phyloP scores from a whole-genome alignment of 1,139 yeast species.

The Blastobotrys serpentis region DNA sequence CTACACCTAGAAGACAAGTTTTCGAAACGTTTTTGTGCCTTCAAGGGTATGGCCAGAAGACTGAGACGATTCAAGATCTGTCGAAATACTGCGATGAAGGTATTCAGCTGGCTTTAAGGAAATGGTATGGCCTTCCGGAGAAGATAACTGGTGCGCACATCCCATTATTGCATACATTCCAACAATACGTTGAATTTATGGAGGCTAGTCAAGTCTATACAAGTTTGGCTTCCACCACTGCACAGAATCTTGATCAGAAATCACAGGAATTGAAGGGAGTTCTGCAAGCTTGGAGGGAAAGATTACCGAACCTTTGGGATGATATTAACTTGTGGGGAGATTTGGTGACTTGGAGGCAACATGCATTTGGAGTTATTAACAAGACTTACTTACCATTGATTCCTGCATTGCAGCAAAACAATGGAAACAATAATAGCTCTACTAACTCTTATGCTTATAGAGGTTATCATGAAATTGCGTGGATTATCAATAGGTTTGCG shows the following conservation, averaged over 20 bases:
- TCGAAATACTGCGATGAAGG: constrained; percentile 93
- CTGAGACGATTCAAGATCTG: constrained; percentile 73
- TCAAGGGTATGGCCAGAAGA: constrained; percentile 91
- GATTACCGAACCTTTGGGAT: constrained; percentile 95
- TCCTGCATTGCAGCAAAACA: constrained; percentile 77
- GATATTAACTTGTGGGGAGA: constrained; percentile 98
- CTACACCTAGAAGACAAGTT: constrained; percentile 94
- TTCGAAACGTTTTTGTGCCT: constrained; percentile 91
- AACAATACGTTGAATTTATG: constrained; percentile 95
- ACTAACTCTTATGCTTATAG: constrained; percentile 92
- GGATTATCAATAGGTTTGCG: constrained; percentile 98
- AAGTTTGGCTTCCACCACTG: constrained; percentile 83
- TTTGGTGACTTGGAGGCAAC: constrained; percentile 96
- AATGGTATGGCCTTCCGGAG: constrained; percentile 89
- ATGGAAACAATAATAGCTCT: constrained; percentile 55
- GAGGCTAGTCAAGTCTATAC: constrained; percentile 96
- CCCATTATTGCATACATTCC: constrained; percentile 89
- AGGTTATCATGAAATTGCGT: constrained; percentile 98
- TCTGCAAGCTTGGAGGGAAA: constrained; percentile 95
- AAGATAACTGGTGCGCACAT: constrained; percentile 83
- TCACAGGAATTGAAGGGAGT: constrained; percentile 94
- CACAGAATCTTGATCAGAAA: constrained; percentile 86
- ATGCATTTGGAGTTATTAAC: constrained; percentile 95
- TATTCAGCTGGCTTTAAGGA: constrained; percentile 84
- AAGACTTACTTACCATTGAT: constrained; percentile 91